A percentile compares a stretch with the other conserved stretches of the same genome.
These are phyloP conservation scores for Colletotrichum incanum DNA, from an alignment of 2,329 filamentous ascomycete species.

Conservation along the genomic window DNA sequence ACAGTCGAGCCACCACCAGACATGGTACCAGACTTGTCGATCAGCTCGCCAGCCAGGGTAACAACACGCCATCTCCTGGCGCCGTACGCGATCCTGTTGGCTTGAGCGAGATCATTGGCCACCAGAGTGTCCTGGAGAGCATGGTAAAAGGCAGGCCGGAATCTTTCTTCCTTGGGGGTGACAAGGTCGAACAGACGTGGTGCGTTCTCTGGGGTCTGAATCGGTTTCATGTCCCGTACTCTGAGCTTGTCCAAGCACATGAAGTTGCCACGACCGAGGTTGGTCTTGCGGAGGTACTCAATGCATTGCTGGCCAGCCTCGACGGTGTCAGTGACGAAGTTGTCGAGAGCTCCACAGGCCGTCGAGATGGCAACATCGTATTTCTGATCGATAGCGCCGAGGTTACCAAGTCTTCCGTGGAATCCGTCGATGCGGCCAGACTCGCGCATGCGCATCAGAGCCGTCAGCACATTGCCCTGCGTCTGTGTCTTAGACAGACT, in stretches of 20 bases:
- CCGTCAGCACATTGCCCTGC: slow-evolving; percentile 91
- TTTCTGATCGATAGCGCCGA: slow-evolving; percentile 92
- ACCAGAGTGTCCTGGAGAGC: slow-evolving; percentile 96
- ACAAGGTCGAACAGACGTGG: slow-evolving; percentile 95
- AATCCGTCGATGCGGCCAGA: slow-evolving; percentile 98
- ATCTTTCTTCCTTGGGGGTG: slow-evolving; percentile 88
- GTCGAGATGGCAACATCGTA: slow-evolving; percentile 99
- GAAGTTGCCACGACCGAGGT: slow-evolving; percentile 95
- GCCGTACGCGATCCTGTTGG: slow-evolving; percentile 96
- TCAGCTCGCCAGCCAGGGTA: slow-evolving; percentile 93
- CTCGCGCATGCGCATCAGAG: slow-evolving; percentile 94
- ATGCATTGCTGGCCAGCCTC: slow-evolving; percentile 98
- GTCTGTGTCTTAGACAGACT: slow-evolving; percentile 92
- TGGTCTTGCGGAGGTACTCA: slow-evolving; percentile 97
- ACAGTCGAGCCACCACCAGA: slow-evolving; percentile 94
- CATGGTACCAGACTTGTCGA: slow-evolving; percentile 99
- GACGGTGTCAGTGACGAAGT: slow-evolving; percentile 96
- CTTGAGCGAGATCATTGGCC: slow-evolving; percentile 92
- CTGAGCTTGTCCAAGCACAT: slow-evolving; percentile 94
- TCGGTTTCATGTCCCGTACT: slow-evolving; percentile 81
- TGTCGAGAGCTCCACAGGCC: slow-evolving; percentile 91
- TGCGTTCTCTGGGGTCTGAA: slow-evolving; percentile 92
- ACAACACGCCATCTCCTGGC: slow-evolving; percentile 96
- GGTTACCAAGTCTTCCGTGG: slow-evolving; percentile 93
- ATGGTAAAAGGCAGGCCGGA: slow-evolving; percentile 93